Base-by-base conservation (phyloP, 2,329 filamentous ascomycete genomes). In the Hyphodiscus sp. region DNA sequence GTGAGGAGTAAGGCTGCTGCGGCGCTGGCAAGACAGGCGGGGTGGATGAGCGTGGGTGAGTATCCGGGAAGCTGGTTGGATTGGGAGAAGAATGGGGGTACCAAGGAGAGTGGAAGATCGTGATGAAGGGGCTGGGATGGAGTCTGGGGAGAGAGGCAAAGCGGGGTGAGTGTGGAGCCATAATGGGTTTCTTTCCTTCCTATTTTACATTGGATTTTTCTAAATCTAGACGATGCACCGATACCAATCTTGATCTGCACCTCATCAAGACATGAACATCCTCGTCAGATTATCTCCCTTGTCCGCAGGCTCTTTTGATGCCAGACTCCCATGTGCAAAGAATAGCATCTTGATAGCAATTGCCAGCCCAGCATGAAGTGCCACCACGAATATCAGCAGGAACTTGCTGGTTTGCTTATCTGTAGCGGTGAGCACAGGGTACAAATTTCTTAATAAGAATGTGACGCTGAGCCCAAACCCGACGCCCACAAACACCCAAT, bases 301-400 rank as follows among this genome's bases (percentile, higher is more conserved):
- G n/a, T 29, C 45, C 30, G 62, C 46, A 4, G 53, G 51, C 2
- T 42, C 49, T 50, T 64, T 62, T 44, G 58, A 56, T 9, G 53
- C 76, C 49, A 82, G 81, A 70, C 86, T 90, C 47, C 80, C 83
- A 62, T 89, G 84, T 62, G 91, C 91, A 73, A 99, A 99, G 79
- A 97, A 97, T 26, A 97, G 74, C 55, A 96, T 86, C 79, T 97
- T 97, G 73, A 99, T 97, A 4, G 92, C 89, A 64, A 97, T 82
- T 1, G 92, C 83, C 61, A 99, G 77, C n/a, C 87, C 94, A 26
- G 91, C 85, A 73, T 99, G 94, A 58, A 97, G 76, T 29, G 81
- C 79, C 29, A 97, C 80, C 23, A 99, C 91, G 20, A 92, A 75
- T 50, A 97, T 76, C 55, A 99, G 77, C 58, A 99, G 73, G 20